Base-by-base conservation (phyloP, 1,284 basidiomycete species). In the Ganoderma leucocontextum region DNA sequence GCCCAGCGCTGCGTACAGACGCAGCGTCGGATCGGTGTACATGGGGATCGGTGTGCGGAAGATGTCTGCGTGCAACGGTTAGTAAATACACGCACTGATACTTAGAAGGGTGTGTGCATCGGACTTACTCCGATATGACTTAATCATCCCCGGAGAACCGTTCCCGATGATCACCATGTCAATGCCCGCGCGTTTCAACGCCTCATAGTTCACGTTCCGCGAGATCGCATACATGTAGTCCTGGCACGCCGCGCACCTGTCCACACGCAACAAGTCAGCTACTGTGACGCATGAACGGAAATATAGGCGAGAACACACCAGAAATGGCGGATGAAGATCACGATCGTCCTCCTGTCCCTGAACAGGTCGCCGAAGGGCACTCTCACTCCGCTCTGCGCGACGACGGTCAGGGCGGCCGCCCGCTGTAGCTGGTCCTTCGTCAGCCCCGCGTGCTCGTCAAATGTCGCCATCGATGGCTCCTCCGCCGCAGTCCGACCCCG, bases 141-240 rank as follows among this genome's bases (percentile, higher is more conserved):
- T 85, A 77, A 93, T 91, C 84, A 91, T 88, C n/a, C 83, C 86
- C 66, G 86, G 87, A 2, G 91, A 86, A 1, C 94, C 95, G 76
- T 95, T 92, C 42, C 93, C 89, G 75, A 97, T 89, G 73, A 97
- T 83, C 62, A 95, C 84, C 63, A 95, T 80, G 73, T 85, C 87
- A 65, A 87, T 79, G 33, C 85, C 84, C 17, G 85, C 84, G 47
- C 82, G 82, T 58, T 88, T 85, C 60, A 93, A 83, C 4, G 85
- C 83, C 57, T 84, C 85, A 12, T 82, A 81, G 60, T 87, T 80
- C 47, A 90, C 83, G 58, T 84, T 82, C 22, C 82, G 79, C 67
- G 85, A 77, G 67, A 96, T 83, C 41, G 89, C 89, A 64, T 88
- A 85, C 83, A 96, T 89, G 79, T 96, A 97, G 76, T 96, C 93